Conservation (phyloP, 768 basidiomycete species). For the Krasilnikovozyma curviuscula region DNA sequence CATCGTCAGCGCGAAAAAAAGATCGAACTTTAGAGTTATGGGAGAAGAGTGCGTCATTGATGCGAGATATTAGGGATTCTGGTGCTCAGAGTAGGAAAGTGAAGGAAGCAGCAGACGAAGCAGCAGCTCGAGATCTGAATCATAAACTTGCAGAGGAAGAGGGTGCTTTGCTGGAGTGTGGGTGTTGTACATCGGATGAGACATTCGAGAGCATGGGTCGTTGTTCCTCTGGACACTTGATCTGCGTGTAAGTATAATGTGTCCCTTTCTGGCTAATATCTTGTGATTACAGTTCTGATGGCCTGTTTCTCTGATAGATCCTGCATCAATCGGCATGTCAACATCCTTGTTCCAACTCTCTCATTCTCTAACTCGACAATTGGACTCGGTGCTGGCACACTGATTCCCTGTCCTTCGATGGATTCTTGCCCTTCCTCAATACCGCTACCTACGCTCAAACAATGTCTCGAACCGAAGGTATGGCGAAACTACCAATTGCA, state of each 20-base stretch:
- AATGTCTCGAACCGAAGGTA: background rate
- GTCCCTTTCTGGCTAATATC: background rate
- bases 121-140: background rate
- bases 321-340: conserved; percentile 10
- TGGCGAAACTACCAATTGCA: too few relatives aligned
- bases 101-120: background rate
- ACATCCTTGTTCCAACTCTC: conserved; percentile 3
- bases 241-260: conserved; percentile 1
- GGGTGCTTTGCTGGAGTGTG: conserved; percentile 5
- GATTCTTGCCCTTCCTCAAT: conserved; percentile 1
- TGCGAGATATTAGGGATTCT: background rate
- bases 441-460: background rate
- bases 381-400: background rate
- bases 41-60: background rate
- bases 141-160: background rate
- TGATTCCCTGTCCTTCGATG: conserved; percentile 9
- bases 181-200: conserved; percentile 7
- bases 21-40: background rate
- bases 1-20: background rate
- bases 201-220: conserved; percentile 10
- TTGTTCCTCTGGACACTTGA: conserved; percentile 4
- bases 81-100: background rate
- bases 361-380: background rate
- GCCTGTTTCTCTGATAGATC: background rate
- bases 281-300: background rate